Evolutionary conservation across 129 eudicot genomes (phyloP), one percentile per base, ranked within the genome.

Genomic region (Flaveria robusta): DNA sequence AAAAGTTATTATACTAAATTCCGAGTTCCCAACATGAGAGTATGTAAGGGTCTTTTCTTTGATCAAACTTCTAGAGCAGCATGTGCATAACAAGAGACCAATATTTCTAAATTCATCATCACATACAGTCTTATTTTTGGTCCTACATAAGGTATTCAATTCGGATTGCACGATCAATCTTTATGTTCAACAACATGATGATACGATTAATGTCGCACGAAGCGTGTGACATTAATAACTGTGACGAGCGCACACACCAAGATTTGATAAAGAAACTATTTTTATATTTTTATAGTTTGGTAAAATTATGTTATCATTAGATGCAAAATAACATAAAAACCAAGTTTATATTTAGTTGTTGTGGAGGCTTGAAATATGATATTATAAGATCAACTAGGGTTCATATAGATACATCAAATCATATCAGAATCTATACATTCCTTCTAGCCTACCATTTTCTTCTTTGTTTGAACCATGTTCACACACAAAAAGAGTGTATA

Each of bases 381-480:
- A 65, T 45, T 1, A 26, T 58, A 56, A 42, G 51, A 68, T 54
- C 29, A 77, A 26, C 20, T 67, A 9, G 19, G 22, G 56, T 34
- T 43, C 42, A 14, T 42, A 13, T 68, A 42, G 68, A 79, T 46
- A 50, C 50, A 79, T 64, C 37, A 19, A 34, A 79, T 52, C 55
- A 71, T 63, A 43, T 62, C 47, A 62, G 72, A 79, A 71, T 79
- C 54, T 50, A 46, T 51, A 9, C 24, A 60, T 63, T 54, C 56
- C 46, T 27, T 62, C 9, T 71, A 51, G 7, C 83, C 74, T 39
- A 59, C 66, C 31, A 62, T 70, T 62, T 79, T 71, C 77, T 46
- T 70, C 77, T 62, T 79, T 71, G 58, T 50, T 63, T 71, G 73
- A 79, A 50, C 47, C 67, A 23, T 63, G 72, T 79, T 72, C 78